A percentile compares a stretch with the other conserved stretches of the same genome.
Conservation (phyloP, 176 grass and related monocot genomes). For the Bromus sterilis region DNA sequence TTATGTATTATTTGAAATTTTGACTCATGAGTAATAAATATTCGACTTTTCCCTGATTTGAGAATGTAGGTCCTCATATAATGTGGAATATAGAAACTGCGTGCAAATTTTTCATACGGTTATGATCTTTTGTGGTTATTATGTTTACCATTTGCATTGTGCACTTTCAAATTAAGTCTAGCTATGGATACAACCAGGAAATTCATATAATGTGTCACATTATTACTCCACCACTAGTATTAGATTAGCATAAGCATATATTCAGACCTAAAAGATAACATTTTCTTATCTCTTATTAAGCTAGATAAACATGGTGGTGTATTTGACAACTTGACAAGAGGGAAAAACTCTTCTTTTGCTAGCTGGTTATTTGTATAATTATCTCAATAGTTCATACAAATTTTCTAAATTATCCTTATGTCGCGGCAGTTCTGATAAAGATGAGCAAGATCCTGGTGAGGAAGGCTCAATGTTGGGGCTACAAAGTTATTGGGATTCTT, state of each 20-base stretch:
- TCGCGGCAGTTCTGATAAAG: conserved; percentile 72
- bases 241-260: background rate
- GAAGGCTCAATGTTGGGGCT: conserved; percentile 86
- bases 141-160: background rate
- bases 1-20: background rate
- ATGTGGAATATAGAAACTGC: too few species aligned
- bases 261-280: background rate
- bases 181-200: background rate
- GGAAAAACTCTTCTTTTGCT: background rate
- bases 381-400: background rate
- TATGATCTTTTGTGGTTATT: background rate
- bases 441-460: conserved; percentile 59
- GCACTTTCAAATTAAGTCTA: background rate
- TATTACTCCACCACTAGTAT: background rate
- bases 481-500: conserved; percentile 90
- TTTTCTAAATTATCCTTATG: background rate
- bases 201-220: background rate
- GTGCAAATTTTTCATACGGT: too few species aligned
- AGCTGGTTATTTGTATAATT: conserved; percentile 5
- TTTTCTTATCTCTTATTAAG: background rate
- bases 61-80: too few species aligned
- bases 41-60: too few species aligned
- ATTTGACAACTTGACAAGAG: background rate
- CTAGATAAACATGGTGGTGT: background rate
- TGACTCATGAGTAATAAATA: background rate